Evolutionary conservation across 2,329 filamentous ascomycete species (phyloP).

Genomic region (Fusarium albosuccineum): DNA sequence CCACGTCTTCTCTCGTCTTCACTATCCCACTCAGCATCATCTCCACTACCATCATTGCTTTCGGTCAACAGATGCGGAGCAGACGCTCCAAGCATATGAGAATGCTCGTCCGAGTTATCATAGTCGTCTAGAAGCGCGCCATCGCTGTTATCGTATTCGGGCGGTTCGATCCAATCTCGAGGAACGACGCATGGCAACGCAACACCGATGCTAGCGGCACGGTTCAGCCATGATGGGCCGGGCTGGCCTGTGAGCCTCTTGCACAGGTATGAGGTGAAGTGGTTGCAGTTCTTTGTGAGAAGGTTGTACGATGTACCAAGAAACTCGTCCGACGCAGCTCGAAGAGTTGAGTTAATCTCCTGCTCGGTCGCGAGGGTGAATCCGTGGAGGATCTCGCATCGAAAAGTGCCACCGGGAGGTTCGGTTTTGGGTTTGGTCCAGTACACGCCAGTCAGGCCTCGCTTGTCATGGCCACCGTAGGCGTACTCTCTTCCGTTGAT

Average conservation of each 20-base stretch:
- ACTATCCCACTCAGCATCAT: constrained; percentile 57
- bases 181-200: constrained; percentile 86
- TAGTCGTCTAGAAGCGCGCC: constrained; percentile 75
- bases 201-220: constrained; percentile 85
- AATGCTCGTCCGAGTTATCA: constrained; percentile 65
- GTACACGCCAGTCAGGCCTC: constrained; percentile 81
- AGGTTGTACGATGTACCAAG: constrained; percentile 84
- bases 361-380: constrained; percentile 77
- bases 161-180: constrained; percentile 83
- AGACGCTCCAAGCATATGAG: constrained; percentile 68
- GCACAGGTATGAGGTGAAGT: constrained; percentile 85
- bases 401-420: constrained; percentile 83
- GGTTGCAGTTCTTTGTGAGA: constrained; percentile 88
- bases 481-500: constrained; percentile 86
- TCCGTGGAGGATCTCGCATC: constrained; percentile 80
- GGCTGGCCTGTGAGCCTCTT: constrained; percentile 77
- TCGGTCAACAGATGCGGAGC: constrained; percentile 49
- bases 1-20: constrained; percentile 59
- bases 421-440: constrained; percentile 80
- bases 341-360: constrained; percentile 80
- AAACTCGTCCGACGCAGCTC: constrained; percentile 77
- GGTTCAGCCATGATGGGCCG: constrained; percentile 82
- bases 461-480: constrained; percentile 83
- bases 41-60: constrained; percentile 44
- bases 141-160: constrained; percentile 79